These are phyloP conservation scores for Pyrus hybrid DNA, from an alignment of 331 rosid species.

Conservation along the genomic window DNA sequence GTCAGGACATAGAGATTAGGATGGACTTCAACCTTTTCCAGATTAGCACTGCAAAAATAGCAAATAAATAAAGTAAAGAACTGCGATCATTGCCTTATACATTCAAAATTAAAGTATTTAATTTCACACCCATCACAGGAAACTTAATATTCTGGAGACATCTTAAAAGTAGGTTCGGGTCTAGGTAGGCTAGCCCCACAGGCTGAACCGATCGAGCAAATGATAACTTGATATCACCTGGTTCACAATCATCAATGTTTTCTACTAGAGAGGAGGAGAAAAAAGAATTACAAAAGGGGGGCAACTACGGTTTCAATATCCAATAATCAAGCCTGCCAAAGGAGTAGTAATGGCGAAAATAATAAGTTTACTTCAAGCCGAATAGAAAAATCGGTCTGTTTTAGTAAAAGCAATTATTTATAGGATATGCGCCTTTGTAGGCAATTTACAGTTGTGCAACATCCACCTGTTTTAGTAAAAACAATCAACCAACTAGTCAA, in stretches of 20 bases:
- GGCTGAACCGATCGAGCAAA: not conserved
- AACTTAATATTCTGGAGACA: not conserved
- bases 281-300: not conserved
- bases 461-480: not conserved
- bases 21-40: constrained; percentile 65
- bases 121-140: not conserved
- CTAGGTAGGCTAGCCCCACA: not conserved
- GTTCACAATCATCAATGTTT: not conserved
- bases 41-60: constrained; percentile 54
- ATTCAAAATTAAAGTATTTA: not conserved
- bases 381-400: not conserved
- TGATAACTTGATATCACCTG: not conserved
- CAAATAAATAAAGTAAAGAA: not conserved
- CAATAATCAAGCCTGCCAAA: too few species aligned
- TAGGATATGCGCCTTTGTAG: not conserved
- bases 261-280: not conserved
- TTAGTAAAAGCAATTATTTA: not conserved
- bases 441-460: not conserved
- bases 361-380: not conserved
- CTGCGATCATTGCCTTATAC: not conserved
- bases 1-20: constrained; percentile 66
- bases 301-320: too few species aligned
- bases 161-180: not conserved
- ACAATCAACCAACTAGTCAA: not conserved
- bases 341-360: too few species aligned